Evolutionary conservation across 2,329 filamentous ascomycete species (phyloP), one percentile per base, ranked within the genome.

Genomic region (Apiospora koreana): DNA sequence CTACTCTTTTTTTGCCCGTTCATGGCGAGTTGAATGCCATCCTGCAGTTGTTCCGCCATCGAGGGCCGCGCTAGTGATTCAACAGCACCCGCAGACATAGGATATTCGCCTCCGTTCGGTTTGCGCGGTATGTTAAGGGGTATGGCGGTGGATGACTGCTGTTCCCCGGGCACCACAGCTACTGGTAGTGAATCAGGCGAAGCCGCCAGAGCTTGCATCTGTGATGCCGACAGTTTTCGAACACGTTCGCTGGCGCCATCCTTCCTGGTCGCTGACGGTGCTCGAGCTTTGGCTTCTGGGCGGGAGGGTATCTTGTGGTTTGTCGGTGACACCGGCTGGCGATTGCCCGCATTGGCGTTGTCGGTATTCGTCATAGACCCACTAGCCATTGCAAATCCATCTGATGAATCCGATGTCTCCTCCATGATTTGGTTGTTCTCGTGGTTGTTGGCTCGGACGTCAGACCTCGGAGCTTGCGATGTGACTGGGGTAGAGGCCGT

Each of bases 181-280:
- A 91, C 78, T 16, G 89, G 89, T 1, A 91, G 80, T 0, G 88
- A 90, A 38, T 89, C 87, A 7, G 88, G 87, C 1, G 86, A 84
- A 38, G 84, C 85, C 18, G 87, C 85, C 71, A 91, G 79, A 71
- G 88, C 86, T 68, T 88, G 85, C 76, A 91, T 89, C 75, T 89
- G 87, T 46, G 83, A 86, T 9, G 86, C 86, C 0, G 88, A 89
- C 35, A 91, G 81, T 46, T 87, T 85, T 69, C 86, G 84, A 65
- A 89, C 79, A 65, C 81, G 84, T 71, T 84, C 85, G 54, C 81
- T 78, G 31, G 43, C 6, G n/a, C 46, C 45, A 31, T 54, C 46
- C 18, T 25, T 68, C 28, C 12, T 48, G 66, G 25, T 38, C 3
- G 41, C 23, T 28, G 64, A 66, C 8, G 38, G 38, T 18, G 64